These are phyloP conservation scores for Tulasnella sp. DNA, from an alignment of 768 basidiomycete genomes.

Conservation along the genomic window DNA sequence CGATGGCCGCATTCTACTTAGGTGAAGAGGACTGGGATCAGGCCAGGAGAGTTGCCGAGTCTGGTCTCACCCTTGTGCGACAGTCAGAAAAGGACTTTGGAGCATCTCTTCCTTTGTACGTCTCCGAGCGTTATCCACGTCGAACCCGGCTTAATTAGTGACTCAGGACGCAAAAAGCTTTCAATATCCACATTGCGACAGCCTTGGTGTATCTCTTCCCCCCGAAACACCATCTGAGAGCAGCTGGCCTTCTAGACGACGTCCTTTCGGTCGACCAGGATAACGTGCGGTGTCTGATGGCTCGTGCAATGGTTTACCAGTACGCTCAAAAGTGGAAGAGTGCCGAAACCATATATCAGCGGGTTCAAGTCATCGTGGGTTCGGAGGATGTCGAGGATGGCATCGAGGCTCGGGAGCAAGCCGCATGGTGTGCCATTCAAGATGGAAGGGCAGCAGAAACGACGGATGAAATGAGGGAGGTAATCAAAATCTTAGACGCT, in stretches of 20 bases:
- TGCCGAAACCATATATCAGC: slow-evolving; percentile 54
- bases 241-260: slow-evolving; percentile 62
- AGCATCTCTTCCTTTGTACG: slow-evolving; percentile 44
- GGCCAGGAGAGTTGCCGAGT: slow-evolving; percentile 62
- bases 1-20: slow-evolving; percentile 58
- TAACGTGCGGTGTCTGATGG: slow-evolving; percentile 61
- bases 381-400: slow-evolving; percentile 37
- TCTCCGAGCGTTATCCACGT: slow-evolving; percentile 5
- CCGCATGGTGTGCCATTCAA: slow-evolving; percentile 74
- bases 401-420: slow-evolving; percentile 51
- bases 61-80: slow-evolving; percentile 51
- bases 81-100: slow-evolving; percentile 52
- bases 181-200: slow-evolving; percentile 64
- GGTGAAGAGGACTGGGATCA: slow-evolving; percentile 65
- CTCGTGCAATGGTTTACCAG: slow-evolving; percentile 66
- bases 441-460: slow-evolving; percentile 42
- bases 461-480: slow-evolving; percentile 40
- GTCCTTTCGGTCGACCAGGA: slow-evolving; percentile 55
- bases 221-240: slow-evolving; percentile 81
- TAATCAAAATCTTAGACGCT: slow-evolving; percentile 40
- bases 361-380: slow-evolving; percentile 42
- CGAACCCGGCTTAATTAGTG: background rate
- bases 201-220: slow-evolving; percentile 79
- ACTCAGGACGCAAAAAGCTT: slow-evolving; percentile 53
- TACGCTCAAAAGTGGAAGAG: slow-evolving; percentile 56